phyloP scores from a whole-genome alignment of 441 rosid genomes.

The Breynia disticha region DNA sequence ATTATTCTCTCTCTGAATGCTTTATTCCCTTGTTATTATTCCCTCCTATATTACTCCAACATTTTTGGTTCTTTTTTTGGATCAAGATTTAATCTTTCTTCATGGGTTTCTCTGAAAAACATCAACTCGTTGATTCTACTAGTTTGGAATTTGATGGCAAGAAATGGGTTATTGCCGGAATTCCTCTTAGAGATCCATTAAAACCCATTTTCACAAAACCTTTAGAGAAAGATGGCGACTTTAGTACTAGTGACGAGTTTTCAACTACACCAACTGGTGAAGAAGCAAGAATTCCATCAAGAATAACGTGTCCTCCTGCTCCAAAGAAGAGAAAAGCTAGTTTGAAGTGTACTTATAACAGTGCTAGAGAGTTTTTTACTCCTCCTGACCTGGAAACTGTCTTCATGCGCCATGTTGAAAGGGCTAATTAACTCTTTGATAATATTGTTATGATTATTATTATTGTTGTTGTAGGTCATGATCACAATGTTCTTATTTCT shows the following conservation, averaged over 20 bases:
- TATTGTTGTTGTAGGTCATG: not conserved
- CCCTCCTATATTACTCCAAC: constrained; percentile 4
- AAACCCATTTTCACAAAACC: constrained; percentile 43
- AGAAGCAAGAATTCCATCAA: constrained; percentile 48
- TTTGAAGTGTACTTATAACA: constrained; percentile 38
- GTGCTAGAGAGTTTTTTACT: constrained; percentile 46
- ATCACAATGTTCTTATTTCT: not conserved
- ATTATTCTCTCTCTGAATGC: constrained; percentile 16
- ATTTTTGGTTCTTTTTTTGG: constrained; percentile 1
- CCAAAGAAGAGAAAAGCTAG: constrained; percentile 71
- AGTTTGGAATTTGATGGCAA: constrained; percentile 44
- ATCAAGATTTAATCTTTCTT: constrained; percentile 2
- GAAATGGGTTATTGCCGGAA: constrained; percentile 60
- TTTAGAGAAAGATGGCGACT: constrained; percentile 23
- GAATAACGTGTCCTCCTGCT: constrained; percentile 56
- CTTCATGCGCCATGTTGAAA: constrained; percentile 47
- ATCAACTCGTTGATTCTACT: constrained; percentile 32
- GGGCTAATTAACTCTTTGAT: constrained; percentile 30
- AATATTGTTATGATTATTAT: too few relatives aligned
- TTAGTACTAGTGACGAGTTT: constrained; percentile 11
- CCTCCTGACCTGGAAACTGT: constrained; percentile 87
- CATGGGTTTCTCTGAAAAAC: constrained; percentile 49
- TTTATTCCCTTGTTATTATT: constrained; percentile 24
- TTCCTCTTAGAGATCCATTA: constrained; percentile 52
- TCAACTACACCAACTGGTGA: constrained; percentile 62